Evolutionary conservation across 768 basidiomycete genomes (phyloP), one percentile per base, ranked within the genome.

Genomic region (Stropharia rugosoannulata): DNA sequence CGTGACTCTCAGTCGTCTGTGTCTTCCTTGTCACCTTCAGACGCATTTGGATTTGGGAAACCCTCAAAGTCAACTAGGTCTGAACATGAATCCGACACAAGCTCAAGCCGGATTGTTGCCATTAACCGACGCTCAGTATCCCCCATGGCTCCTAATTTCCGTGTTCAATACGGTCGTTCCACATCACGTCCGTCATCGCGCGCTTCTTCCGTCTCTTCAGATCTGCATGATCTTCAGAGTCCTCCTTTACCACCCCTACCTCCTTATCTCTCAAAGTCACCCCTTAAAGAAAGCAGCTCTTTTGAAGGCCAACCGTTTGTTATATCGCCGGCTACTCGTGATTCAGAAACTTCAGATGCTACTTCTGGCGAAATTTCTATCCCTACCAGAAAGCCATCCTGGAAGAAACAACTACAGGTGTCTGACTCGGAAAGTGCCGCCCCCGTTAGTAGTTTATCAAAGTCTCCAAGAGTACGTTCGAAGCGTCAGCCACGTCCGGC

Each of bases 121-220:
- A 63, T 91, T 48, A 86, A 88, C 64, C 81, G 89, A 32, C 80
- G 79, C 58, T 83, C 85, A 11, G 68, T 89, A 4, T 90, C 89
- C 4, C 87, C 89, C 3, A 86, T 89, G 84, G 87, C 88, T 15
- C 75, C 83, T 32, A 72, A 69, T 12, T 81, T 75, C 55, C 75
- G 78, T 54, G 66, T 73, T 16, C 66, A 68, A 29, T 70, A 62
- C 55, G 63, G 68, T 6, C 51, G 51, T 27, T 44, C 50, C 15
- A 6, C n/a, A 6, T 51, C 51, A 67, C 73, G 73, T 38, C 71
- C 73, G n/a, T 64, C 69, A 22, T 73, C 78, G 10, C 68, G 74
- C 42, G 64, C 71, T 2, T 79, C 80, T 5, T 76, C 78, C 0
- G 68, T 70, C 37, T 76, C 80, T 2, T 77, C 79, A 36, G 79